Base-by-base conservation (phyloP, 139 green algal species). In the Coccomyxa sp. region DNA sequence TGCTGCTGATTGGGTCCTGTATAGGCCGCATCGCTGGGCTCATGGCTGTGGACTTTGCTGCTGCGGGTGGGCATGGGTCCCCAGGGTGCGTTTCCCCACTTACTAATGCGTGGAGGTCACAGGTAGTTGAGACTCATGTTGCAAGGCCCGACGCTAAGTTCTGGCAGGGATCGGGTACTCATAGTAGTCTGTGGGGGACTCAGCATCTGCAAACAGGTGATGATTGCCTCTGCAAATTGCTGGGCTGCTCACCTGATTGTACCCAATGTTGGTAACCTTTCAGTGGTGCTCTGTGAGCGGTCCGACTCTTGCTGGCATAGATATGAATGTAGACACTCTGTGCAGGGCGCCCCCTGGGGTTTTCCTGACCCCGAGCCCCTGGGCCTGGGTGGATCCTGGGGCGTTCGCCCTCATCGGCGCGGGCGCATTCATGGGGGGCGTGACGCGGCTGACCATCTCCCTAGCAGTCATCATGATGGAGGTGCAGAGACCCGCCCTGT, bases 401-500 rank as follows among this genome's bases (percentile, higher is more conserved):
- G 93, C 88, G 0, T 96, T 97, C 86, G 93, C 93, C 22, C 85
- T 97, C 29, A 91, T 97, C 39, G 93, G 93, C 12, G 93, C 91
- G 10, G 93, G 91, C 8, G 92, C 93, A 27, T 97, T 97, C 86
- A 97, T 97, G 93, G 88, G 90, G 10, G 91, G 92, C 8, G 92
- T 96, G 18, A 97, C 93, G 0, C 89, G 93, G n/a, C 89, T 97
- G 69, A 97, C 93, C 29, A 87, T 97, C 9, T 88, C 91, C 0
- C 87, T 96, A 68, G 92, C 91, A 0, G 93, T 97, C 73, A 97
- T 97, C 87, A 94, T 96, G 84, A 95, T 97, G 78, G 93, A 97
- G 90, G 88, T 94, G 38, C 34, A 4, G n/a, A n/a, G n/a, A n/a
- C n/a, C n/a, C n/a, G n/a, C n/a, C n/a, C n/a, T n/a, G 24, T 33